A percentile compares a stretch with the other conserved stretches of the same genome.
Conservation (phyloP, 2,329 filamentous ascomycete genomes). For the Metarhizium sp. region DNA sequence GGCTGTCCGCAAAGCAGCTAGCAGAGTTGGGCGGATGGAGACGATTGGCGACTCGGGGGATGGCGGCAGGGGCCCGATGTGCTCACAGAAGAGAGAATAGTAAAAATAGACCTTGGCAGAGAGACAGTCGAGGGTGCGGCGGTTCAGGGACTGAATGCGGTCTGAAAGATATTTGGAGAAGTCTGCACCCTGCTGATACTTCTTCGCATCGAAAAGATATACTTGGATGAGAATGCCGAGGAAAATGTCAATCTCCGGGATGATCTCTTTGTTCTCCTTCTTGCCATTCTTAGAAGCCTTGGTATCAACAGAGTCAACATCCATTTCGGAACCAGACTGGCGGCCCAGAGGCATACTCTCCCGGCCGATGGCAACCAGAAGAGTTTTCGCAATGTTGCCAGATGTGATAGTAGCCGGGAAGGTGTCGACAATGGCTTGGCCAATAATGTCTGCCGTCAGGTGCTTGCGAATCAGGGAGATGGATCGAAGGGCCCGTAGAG, state of each 20-base stretch:
- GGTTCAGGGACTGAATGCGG: slow-evolving; percentile 80
- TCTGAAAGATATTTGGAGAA: slow-evolving; percentile 81
- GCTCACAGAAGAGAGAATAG: slow-evolving; percentile 90
- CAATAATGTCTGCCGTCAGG: slow-evolving; percentile 71
- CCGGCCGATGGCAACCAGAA: slow-evolving; percentile 62
- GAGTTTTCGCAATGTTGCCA: slow-evolving; percentile 56
- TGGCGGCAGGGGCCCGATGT: slow-evolving; percentile 76
- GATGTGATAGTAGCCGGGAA: slow-evolving; percentile 56
- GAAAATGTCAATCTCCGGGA: slow-evolving; percentile 85
- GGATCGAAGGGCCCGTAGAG: slow-evolving; percentile 84
- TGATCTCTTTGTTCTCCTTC: slow-evolving; percentile 64
- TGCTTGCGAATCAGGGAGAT: slow-evolving; percentile 94
- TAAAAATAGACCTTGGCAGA: slow-evolving; percentile 98
- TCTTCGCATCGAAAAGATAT: slow-evolving; percentile 76
- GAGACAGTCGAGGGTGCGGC: slow-evolving; percentile 86
- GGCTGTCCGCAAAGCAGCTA: slow-evolving; percentile 86
- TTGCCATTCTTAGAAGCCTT: slow-evolving; percentile 50
- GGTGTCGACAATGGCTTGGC: slow-evolving; percentile 71
- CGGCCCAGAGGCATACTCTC: slow-evolving; percentile 54
- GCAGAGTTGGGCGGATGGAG: slow-evolving; percentile 72
- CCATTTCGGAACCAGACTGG: slow-evolving; percentile 55
- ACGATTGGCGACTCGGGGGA: slow-evolving; percentile 84
- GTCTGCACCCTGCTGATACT: slow-evolving; percentile 67
- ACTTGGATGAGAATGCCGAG: slow-evolving; percentile 81
- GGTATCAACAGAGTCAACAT: slow-evolving; percentile 53